A percentile compares a stretch with the other conserved stretches of the same genome.
Conservation (phyloP, 495 filamentous ascomycete species). For the Lasiosphaeria ovina region DNA sequence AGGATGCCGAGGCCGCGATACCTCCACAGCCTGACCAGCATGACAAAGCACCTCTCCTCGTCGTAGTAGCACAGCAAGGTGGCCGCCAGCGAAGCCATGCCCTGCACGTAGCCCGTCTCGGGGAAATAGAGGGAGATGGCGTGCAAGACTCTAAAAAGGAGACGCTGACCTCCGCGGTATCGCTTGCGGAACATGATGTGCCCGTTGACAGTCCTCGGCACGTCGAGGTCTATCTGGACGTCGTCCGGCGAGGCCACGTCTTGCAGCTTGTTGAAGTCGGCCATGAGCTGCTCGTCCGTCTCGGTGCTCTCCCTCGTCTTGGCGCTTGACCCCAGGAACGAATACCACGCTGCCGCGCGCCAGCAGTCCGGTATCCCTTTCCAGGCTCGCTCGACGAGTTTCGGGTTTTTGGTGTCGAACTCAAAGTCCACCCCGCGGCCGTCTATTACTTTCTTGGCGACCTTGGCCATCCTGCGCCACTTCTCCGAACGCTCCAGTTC, state of each 20-base stretch:
- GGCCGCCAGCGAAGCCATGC: conserved; percentile 92
- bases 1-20: conserved; percentile 80
- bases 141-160: conserved; percentile 91
- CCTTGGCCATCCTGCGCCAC: conserved; percentile 93
- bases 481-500: conserved; percentile 87
- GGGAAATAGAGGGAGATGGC: conserved; percentile 86
- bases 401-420: conserved; percentile 80
- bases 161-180: conserved; percentile 86
- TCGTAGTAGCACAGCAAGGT: conserved; percentile 96
- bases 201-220: conserved; percentile 89
- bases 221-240: conserved; percentile 95
- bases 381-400: conserved; percentile 89
- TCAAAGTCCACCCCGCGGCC: conserved; percentile 88
- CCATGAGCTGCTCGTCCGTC: conserved; percentile 69
- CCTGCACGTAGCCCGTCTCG: conserved; percentile 92
- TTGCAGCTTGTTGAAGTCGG: conserved; percentile 66
- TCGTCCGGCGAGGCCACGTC: conserved; percentile 79
- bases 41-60: conserved; percentile 90
- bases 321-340: conserved; percentile 86
- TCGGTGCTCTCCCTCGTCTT: conserved; percentile 57
- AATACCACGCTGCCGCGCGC: conserved; percentile 91
- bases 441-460: conserved; percentile 43
- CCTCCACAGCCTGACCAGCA: conserved; percentile 90
- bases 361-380: conserved; percentile 98
- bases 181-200: conserved; percentile 97